Evolutionary conservation across 2,329 filamentous ascomycete species (phyloP).

Genomic region (Zymoseptoria pseudotritici): DNA sequence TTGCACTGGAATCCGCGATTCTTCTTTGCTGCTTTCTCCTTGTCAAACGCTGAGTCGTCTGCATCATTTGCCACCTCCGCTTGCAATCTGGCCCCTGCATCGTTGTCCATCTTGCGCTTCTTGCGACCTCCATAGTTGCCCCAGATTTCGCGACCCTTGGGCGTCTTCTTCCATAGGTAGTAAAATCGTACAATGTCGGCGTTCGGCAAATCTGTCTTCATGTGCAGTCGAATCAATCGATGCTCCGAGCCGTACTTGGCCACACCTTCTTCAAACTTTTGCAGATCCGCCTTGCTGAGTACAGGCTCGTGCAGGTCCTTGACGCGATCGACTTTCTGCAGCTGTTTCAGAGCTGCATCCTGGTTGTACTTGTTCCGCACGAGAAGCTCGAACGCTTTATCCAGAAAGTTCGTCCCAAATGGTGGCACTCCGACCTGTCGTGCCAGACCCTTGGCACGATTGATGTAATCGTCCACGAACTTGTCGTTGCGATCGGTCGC

Average conservation of each 20-base stretch:
- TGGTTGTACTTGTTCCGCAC: conserved; percentile 64
- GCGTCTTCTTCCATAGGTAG: conserved; percentile 96
- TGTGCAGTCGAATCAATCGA: conserved; percentile 71
- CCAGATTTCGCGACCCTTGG: conserved; percentile 80
- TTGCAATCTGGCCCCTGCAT: conserved; percentile 65
- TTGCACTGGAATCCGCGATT: conserved; percentile 89
- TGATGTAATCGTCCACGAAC: conserved; percentile 70
- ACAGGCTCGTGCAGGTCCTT: conserved; percentile 78
- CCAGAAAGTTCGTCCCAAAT: conserved; percentile 77
- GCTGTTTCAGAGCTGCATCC: conserved; percentile 60
- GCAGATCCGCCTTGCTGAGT: conserved; percentile 67
- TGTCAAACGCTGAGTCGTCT: conserved; percentile 94
- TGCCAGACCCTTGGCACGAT: conserved; percentile 56
- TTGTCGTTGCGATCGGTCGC: conserved; percentile 36
- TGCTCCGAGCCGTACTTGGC: conserved; percentile 87
- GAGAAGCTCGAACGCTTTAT: conserved; percentile 70
- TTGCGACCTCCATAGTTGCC: conserved; percentile 80
- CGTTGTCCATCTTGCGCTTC: conserved; percentile 61
- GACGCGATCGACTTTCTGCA: conserved; percentile 60
- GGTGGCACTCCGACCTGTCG: conserved; percentile 62
- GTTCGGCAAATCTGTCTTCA: conserved; percentile 66
- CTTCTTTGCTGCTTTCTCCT: conserved; percentile 68
- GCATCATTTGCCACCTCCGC: conserved; percentile 88
- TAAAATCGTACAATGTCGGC: conserved; percentile 84
- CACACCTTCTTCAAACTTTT: conserved; percentile 88